Base-by-base conservation (phyloP, 2,329 filamentous ascomycete genomes). In the Xylariales sp. region DNA sequence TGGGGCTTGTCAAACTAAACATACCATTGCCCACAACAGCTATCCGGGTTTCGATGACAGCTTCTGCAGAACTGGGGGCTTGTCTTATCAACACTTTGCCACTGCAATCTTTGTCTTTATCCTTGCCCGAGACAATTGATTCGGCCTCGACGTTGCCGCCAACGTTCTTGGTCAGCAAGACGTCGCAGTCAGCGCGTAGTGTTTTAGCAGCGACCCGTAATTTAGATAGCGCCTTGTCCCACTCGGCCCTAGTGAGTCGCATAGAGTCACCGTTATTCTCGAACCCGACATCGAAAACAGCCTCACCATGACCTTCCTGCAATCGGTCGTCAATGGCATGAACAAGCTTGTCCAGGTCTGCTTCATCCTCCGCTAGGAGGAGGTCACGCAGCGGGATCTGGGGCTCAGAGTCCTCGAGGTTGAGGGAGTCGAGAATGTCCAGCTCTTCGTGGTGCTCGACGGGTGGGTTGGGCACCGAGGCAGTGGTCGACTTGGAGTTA, bases 11-110 rank as follows among this genome's bases (percentile, higher is more conserved):
- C n/a, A 28, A 24, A 34, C 27, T 17, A 29, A 30, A 47, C 69
- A 57, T 59, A 82, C 79, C 88, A 67, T 98, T 98, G 33, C 93
- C 93, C 6, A 98, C 93, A 1, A 98, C 93, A 1, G 91, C 93
- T 65, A 98, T 94, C 50, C 93, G 72, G 8, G 91, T 95, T 72
- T 98, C 93, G 44, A 96, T 95, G 18, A 95, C 86, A 40, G 94
- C 81, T 57, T 97, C 89, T 5, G 88, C 77, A 11, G 74, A 83
- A 15, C 74, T 67, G 3, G 90, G 88, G 16, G 77, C 68, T 54
- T 84, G 81, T 27, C 93, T 80, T 43, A 97, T 76, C 52, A 97
- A 76, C 34, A 96, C 61, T 60, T 95, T 97, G n/a, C 90, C 89
- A 46, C 80, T 85, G 48, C 82, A 84, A 37, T 81, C 83, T 48